Conservation (phyloP, 208 protist species). For the Histomonas meleagridis region DNA sequence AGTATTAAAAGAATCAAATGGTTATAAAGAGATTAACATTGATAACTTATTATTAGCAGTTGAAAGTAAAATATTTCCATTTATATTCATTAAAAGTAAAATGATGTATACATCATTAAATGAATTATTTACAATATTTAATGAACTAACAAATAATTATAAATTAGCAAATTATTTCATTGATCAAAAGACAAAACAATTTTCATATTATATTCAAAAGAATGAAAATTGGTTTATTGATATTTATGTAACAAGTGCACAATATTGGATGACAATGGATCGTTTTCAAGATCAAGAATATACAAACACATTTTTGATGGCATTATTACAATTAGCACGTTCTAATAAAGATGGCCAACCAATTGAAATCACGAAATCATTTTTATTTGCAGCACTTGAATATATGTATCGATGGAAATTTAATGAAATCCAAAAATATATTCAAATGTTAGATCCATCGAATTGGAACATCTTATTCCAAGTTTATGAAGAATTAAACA, state of each 20-base stretch:
- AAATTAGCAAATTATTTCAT: background rate
- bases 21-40: background rate
- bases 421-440: background rate
- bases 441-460: background rate
- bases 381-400: background rate
- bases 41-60: background rate
- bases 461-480: background rate
- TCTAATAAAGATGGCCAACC: background rate
- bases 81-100: background rate
- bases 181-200: background rate
- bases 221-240: background rate
- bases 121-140: background rate
- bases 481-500: background rate
- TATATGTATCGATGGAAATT: background rate
- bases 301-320: background rate
- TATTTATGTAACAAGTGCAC: background rate
- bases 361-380: background rate
- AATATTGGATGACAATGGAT: background rate
- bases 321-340: background rate
- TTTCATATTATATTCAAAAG: background rate
- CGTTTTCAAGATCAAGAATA: background rate
- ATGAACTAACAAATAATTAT: background rate
- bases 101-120: background rate
- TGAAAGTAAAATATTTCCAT: background rate
- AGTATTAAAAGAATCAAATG: background rate